Evolutionary conservation across 2,329 filamentous ascomycete species (phyloP), one percentile per base, ranked within the genome.

Genomic region (Orbilia javanica): DNA sequence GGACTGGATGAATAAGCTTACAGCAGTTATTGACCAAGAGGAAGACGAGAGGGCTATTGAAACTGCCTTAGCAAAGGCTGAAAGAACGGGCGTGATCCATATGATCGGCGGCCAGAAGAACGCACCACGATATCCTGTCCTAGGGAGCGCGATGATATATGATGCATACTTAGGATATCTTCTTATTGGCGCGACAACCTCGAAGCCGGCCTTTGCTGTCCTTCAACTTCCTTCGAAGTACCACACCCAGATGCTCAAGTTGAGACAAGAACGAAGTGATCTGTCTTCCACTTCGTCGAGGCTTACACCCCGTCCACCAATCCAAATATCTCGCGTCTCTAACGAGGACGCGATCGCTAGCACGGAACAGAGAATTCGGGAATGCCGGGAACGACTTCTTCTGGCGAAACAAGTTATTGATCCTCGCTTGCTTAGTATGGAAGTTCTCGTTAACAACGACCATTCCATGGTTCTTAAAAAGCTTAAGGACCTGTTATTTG

Each of bases 131-230:
- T 63, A 71, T 18, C 73, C 80, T 11, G 78, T 80, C 10, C 15
- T 77, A 13, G 81, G 81, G 10, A 80, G 78, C 31, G 63, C 78
- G 7, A 79, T 80, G 31, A 57, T 82, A 4, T 81, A 82, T 18
- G 81, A 82, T 65, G 80, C 81, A 0, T 82, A 81, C 31, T 70
- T 82, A 8, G 81, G 81, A 10, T 82, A 82, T 62, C 64, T 82
- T 13, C 71, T 82, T 4, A 65, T 82, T 39, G 79, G 80, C 1
- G 78, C 77, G 5, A 81, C 80, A 4, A 69, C 75, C 3, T 79
- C 63, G 10, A 71, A 78, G 36, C 74, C 74, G 1, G 67, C 52
- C 15, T 78, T 78, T 27, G 74, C 65, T 22, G 67, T 63, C 20
- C 55, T 78, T 6, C 74, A 72, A 39, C 66, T 63, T 48, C 67